Evolutionary conservation across 305 asterid genomes (phyloP).

Genomic region (Galium porrigens): DNA sequence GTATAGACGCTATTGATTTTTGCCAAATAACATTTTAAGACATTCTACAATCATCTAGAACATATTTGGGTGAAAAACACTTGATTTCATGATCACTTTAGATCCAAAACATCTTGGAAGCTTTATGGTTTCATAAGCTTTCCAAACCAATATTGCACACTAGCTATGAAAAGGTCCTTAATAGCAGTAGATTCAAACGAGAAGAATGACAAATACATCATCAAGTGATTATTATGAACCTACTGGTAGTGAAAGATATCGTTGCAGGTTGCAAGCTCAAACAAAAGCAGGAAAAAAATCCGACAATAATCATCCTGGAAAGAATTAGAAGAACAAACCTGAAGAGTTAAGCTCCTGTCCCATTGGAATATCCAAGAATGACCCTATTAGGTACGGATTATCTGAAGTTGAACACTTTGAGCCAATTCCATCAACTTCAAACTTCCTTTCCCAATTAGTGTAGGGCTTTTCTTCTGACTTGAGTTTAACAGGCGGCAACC

Average conservation of each 20-base stretch:
- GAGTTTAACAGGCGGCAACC: conserved; percentile 78
- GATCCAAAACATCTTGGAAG: not conserved
- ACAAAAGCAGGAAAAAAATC: not conserved
- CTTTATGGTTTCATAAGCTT: not conserved
- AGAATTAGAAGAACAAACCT: conserved; percentile 32
- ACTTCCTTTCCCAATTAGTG: conserved; percentile 76
- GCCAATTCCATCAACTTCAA: conserved; percentile 56
- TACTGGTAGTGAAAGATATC: conserved; percentile 5
- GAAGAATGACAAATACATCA: not conserved
- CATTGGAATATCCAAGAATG: conserved; percentile 81
- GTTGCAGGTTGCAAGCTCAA: conserved; percentile 10
- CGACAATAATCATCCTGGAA: not conserved
- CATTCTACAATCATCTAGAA: not conserved
- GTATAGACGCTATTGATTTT: not conserved
- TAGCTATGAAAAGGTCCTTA: not conserved
- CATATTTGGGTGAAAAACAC: not conserved
- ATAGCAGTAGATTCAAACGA: not conserved
- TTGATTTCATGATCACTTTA: not conserved
- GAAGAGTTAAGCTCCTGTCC: conserved; percentile 71
- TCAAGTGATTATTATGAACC: not conserved
- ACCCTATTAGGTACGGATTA: conserved; percentile 59
- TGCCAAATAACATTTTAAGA: not conserved
- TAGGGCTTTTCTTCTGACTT: conserved; percentile 75
- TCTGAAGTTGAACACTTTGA: conserved; percentile 49
- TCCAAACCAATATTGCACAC: not conserved